These are phyloP conservation scores for Cokeromyces recurvatus DNA, from an alignment of 371 early-diverging fungal species.

Conservation along the genomic window DNA sequence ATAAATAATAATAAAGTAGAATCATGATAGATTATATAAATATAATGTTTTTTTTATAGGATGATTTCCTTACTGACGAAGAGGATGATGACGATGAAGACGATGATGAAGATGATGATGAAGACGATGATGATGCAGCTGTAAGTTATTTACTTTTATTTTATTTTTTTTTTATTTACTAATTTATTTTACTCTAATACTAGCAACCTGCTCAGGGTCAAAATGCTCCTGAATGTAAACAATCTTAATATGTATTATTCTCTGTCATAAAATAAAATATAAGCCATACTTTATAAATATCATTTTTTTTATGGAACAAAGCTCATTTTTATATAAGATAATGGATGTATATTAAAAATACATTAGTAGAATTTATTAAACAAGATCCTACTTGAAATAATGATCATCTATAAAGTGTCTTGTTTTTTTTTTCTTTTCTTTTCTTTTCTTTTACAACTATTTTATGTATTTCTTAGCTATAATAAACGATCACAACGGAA, in stretches of 20 bases:
- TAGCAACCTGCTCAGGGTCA: constrained; percentile 44
- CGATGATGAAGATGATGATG: constrained; percentile 51
- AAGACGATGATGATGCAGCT: constrained; percentile 52
- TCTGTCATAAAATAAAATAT: background rate
- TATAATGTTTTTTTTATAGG: constrained; percentile 29
- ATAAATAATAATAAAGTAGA: constrained; percentile 17
- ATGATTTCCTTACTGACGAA: constrained; percentile 65
- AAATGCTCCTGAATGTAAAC: constrained; percentile 65
- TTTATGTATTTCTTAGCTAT: too few relatives aligned
- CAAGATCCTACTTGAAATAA: too few relatives aligned
- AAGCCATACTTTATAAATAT: background rate
- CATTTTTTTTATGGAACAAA: too few relatives aligned
- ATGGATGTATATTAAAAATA: too few relatives aligned
- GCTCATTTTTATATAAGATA: too few relatives aligned
- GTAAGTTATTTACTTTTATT: constrained; percentile 29
- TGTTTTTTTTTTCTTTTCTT: constrained; percentile 1
- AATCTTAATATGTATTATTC: constrained; percentile 30
- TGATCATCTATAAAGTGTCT: background rate
- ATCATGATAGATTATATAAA: background rate
- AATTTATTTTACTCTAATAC: constrained; percentile 1
- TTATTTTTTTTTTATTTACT: background rate
- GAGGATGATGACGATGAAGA: constrained; percentile 51
- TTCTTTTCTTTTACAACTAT: background rate
- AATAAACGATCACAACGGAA: too few relatives aligned
- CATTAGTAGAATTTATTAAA: too few relatives aligned